Evolutionary conservation across 306 rosid genomes (phyloP).

Genomic region (Dalbergia cochinchinensis): DNA sequence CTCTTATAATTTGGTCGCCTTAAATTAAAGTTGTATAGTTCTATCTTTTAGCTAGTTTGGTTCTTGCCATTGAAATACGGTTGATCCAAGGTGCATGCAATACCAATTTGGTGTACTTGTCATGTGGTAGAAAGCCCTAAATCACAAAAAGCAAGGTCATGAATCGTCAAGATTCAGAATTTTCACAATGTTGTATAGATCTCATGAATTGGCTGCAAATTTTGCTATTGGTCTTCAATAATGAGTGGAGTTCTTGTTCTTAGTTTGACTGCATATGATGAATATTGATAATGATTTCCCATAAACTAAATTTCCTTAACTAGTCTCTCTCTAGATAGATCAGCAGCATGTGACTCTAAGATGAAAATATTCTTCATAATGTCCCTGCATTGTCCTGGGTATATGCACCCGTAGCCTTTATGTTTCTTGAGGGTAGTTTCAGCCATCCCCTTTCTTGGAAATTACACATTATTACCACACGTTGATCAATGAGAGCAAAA

Average conservation of each 20-base stretch:
- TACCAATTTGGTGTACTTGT: conserved; percentile 13
- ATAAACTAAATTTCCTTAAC: not conserved
- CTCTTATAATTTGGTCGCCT: conserved; percentile 19
- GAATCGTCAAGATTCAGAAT: conserved; percentile 22
- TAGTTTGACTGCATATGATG: conserved; percentile 34
- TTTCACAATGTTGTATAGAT: conserved; percentile 19
- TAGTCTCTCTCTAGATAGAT: conserved; percentile 2
- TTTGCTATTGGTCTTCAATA: conserved; percentile 22
- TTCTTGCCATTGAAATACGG: conserved; percentile 26
- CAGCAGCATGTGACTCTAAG: conserved; percentile 17
- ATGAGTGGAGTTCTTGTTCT: conserved; percentile 23
- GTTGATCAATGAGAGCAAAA: conserved; percentile 4
- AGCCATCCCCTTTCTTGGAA: conserved; percentile 41
- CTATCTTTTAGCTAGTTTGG: not conserved
- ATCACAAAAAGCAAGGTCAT: not conserved
- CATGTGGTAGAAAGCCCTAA: not conserved
- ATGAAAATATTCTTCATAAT: conserved; percentile 26
- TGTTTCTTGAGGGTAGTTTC: conserved; percentile 37
- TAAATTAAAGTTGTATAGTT: conserved; percentile 27
- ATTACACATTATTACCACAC: not conserved
- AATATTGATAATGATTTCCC: conserved; percentile 1
- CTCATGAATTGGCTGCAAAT: conserved; percentile 26
- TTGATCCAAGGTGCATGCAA: conserved; percentile 31
- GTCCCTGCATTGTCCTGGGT: conserved; percentile 30
- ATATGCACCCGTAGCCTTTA: conserved; percentile 23